Evolutionary conservation across 352 stramenopile genomes (phyloP).

Genomic region (Phytophthora boehmeriae): DNA sequence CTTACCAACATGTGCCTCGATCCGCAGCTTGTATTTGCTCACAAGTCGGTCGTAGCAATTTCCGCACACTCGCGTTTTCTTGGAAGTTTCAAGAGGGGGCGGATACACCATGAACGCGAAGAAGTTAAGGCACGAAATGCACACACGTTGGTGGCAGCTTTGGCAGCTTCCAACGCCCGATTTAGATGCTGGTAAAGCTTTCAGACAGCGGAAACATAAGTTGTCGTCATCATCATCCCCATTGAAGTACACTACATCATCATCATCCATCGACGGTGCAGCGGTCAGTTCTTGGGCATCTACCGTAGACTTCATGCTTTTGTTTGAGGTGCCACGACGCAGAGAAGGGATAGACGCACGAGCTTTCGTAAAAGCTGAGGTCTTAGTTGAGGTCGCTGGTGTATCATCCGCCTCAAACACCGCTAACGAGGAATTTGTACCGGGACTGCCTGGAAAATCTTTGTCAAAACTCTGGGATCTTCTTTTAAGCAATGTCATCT

Average conservation of each 20-base stretch:
- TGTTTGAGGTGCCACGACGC: conserved; percentile 32
- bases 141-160: conserved; percentile 75
- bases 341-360: conserved; percentile 37
- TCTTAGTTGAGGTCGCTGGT: conserved; percentile 20
- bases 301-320: conserved; percentile 19
- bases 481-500: conserved; percentile 37
- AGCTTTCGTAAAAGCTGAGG: conserved; percentile 34
- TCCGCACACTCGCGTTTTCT: conserved; percentile 69
- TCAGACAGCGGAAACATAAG: conserved; percentile 71
- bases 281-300: conserved; percentile 21
- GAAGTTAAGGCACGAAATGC: conserved; percentile 54
- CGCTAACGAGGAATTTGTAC: conserved; percentile 22
- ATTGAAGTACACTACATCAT: conserved; percentile 40
- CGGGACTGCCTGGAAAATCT: conserved; percentile 33
- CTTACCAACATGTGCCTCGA: conserved; percentile 73
- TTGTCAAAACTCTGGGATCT: conserved; percentile 55
- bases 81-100: conserved; percentile 59
- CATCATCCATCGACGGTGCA: conserved; percentile 26
- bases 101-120: conserved; percentile 79
- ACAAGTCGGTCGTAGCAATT: conserved; percentile 71
- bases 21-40: conserved; percentile 66
- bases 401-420: conserved; percentile 27
- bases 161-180: conserved; percentile 38
- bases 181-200: conserved; percentile 32
- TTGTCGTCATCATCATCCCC: conserved; percentile 55